Evolutionary conservation across 2,329 filamentous ascomycete genomes (phyloP).

Genomic region (Lasiodiplodia hormozganensis): DNA sequence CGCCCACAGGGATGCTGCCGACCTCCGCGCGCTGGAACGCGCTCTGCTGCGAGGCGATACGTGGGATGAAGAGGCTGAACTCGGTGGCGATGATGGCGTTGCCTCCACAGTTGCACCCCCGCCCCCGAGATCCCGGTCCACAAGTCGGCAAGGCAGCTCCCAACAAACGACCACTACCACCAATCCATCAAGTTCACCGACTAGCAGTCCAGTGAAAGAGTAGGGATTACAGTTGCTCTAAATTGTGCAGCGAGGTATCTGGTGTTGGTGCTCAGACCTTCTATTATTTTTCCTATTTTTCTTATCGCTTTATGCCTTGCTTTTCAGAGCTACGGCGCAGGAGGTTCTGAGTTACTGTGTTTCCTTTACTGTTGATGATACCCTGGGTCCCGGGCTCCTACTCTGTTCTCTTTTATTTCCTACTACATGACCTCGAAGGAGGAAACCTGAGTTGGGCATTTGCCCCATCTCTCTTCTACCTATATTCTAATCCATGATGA

Average conservation of each 20-base stretch:
- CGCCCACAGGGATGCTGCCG: conserved; percentile 2
- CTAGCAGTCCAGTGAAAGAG: not conserved
- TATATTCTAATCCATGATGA: not conserved
- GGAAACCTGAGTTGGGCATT: not conserved
- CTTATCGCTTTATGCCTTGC: not conserved
- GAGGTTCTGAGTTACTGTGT: not conserved
- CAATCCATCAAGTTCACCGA: not conserved
- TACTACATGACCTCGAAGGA: not conserved
- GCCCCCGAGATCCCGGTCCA: not conserved
- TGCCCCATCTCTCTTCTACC: not conserved
- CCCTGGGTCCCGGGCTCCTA: conserved; percentile 11
- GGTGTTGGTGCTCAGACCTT: not conserved
- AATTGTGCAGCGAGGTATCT: not conserved
- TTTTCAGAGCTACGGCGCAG: not conserved
- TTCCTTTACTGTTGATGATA: conserved; percentile 7
- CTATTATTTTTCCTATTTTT: not conserved
- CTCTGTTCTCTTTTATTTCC: not conserved
- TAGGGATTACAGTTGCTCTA: not conserved
- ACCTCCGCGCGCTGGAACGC: not conserved
- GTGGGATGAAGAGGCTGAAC: conserved; percentile 8
- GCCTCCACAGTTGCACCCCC: not conserved
- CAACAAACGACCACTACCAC: not conserved
- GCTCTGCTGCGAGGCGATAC: not conserved
- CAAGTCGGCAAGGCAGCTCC: not conserved
- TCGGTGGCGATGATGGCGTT: not conserved